phyloP scores from a whole-genome alignment of 1,139 yeast genomes.

The Sugiyamaella novakii region DNA sequence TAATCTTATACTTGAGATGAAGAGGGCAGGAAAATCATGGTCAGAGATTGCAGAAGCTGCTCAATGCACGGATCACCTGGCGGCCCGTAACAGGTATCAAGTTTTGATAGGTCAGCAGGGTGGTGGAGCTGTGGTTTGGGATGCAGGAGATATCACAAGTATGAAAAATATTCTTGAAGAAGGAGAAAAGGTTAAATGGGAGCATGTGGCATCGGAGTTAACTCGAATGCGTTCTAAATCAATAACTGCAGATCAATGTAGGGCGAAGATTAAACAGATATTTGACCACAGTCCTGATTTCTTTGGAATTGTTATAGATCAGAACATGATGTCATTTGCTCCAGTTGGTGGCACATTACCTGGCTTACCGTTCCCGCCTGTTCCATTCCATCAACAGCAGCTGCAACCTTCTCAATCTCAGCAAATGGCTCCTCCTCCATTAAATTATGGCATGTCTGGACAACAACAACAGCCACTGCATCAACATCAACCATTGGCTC shows the following conservation, averaged over 20 bases:
- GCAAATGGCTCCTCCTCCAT: conserved; percentile 11
- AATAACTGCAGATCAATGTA: conserved; percentile 57
- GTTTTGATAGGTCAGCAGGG: conserved; percentile 85
- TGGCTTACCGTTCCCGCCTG: conserved; percentile 14
- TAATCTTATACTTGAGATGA: conserved; percentile 60
- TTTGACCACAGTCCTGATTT: conserved; percentile 59
- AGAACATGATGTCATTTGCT: conserved; percentile 14
- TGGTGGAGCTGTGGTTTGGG: conserved; percentile 69
- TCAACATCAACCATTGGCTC: not conserved
- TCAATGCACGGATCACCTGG: conserved; percentile 66
- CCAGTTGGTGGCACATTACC: conserved; percentile 9
- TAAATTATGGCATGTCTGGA: not conserved
- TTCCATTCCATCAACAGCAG: conserved; percentile 6
- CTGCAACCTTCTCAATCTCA: conserved; percentile 5
- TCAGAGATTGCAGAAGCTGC: conserved; percentile 71
- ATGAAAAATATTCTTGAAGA: conserved; percentile 60
- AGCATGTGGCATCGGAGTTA: conserved; percentile 61
- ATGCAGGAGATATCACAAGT: conserved; percentile 55
- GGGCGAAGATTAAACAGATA: conserved; percentile 55
- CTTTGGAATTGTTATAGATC: conserved; percentile 51
- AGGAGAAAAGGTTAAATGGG: conserved; percentile 75
- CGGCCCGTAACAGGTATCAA: conserved; percentile 78
- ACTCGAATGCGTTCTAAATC: conserved; percentile 59
- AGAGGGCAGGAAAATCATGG: conserved; percentile 69
- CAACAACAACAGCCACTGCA: conserved; percentile 12